Evolutionary conservation across 2,329 filamentous ascomycete species (phyloP).

Genomic region (Stenocarpella maydis): DNA sequence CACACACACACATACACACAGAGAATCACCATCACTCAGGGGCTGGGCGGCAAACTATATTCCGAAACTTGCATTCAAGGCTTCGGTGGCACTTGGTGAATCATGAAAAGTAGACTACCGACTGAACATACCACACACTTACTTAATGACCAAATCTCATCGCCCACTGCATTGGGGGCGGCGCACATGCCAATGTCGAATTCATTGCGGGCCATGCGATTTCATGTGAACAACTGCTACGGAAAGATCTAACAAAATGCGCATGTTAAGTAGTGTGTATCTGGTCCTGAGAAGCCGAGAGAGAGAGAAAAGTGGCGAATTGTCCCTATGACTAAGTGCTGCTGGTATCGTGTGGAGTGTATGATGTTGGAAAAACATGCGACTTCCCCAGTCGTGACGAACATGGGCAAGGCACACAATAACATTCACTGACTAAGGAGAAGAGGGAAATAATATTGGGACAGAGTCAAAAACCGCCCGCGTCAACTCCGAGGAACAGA

Average conservation of each 20-base stretch:
- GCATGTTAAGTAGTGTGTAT: not conserved
- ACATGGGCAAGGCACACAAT: not conserved
- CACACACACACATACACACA: not conserved
- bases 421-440: not conserved
- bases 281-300: not conserved
- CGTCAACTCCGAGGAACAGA: conserved; percentile 6
- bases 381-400: not conserved
- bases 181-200: not conserved
- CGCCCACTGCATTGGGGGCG: not conserved
- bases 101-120: not conserved
- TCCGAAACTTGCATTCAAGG: not conserved
- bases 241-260: not conserved
- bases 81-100: not conserved
- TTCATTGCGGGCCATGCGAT: not conserved
- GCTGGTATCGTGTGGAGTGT: conserved; percentile 25
- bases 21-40: not conserved
- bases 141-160: conserved; percentile 1
- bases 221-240: not conserved
- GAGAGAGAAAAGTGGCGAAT: conserved; percentile 1
- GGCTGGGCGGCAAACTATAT: not conserved
- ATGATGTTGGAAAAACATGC: not conserved
- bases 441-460: not conserved
- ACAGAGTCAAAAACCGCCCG: not conserved
- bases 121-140: not conserved
- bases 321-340: conserved; percentile 1